Evolutionary conservation across 768 basidiomycete species (phyloP).

Genomic region (Dentipellis fragilis): DNA sequence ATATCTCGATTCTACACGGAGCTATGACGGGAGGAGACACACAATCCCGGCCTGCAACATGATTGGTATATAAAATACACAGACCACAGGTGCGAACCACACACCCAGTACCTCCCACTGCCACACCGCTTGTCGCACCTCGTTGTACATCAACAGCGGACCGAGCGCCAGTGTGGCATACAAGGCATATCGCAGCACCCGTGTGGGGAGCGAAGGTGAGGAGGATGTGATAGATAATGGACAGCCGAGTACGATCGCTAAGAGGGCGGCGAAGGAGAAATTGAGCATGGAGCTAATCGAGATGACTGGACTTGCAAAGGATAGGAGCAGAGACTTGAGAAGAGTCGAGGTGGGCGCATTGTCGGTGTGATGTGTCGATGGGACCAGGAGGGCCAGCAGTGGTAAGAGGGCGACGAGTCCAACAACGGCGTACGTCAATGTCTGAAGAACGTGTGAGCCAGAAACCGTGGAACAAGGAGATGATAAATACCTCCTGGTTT

Average conservation of each 20-base stretch:
- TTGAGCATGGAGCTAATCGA: slow-evolving; percentile 84
- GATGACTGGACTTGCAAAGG: slow-evolving; percentile 78
- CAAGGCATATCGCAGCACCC: slow-evolving; percentile 21
- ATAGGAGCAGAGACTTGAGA: slow-evolving; percentile 68
- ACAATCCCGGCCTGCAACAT: slow-evolving; percentile 62
- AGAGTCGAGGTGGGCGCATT: slow-evolving; percentile 34
- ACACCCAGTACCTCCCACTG: slow-evolving; percentile 72
- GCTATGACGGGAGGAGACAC: slow-evolving; percentile 20
- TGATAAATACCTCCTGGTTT: slow-evolving; percentile 28
- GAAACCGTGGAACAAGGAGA: background rate
- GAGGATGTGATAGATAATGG: slow-evolving; percentile 45
- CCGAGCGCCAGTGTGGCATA: slow-evolving; percentile 45
- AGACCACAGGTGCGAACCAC: slow-evolving; percentile 80
- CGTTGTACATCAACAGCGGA: slow-evolving; percentile 43
- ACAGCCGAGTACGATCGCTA: slow-evolving; percentile 55
- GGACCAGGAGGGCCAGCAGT: slow-evolving; percentile 20
- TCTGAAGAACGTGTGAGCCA: background rate
- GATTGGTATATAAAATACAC: slow-evolving; percentile 68
- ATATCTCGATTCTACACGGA: background rate
- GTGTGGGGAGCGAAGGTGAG: slow-evolving; percentile 16
- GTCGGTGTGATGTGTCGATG: slow-evolving; percentile 9
- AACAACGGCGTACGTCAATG: background rate
- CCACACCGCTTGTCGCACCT: slow-evolving; percentile 47
- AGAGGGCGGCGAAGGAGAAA: slow-evolving; percentile 75
- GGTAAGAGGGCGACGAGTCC: slow-evolving; percentile 23